Base-by-base conservation (phyloP, 441 rosid species). In the Hura crepitans region DNA sequence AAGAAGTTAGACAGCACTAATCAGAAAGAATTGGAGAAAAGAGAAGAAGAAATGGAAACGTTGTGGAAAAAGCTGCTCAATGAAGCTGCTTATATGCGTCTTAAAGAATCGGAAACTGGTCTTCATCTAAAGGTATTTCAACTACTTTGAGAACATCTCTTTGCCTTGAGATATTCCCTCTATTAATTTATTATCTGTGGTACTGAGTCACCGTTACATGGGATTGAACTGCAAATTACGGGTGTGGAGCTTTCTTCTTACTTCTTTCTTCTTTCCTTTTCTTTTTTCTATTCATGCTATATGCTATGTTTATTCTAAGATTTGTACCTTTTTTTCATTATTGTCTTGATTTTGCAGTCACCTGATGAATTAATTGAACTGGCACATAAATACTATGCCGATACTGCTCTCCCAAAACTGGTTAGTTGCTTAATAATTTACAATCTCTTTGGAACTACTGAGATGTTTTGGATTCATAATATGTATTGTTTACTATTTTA, bases 401-500 rank as follows among this genome's bases (percentile, higher is more conserved):
- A 85, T 67, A 76, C 77, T 54, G 89, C 89, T 74, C 84, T 88
- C 65, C 91, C 87, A 46, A 86, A 88, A 73, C 81, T 88, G 89
- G 93, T 88, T 72, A 76, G 90, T 87, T 75, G 67, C 72, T 77
- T 63, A 54, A 68, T 31, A 60, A 53, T 65, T 55, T 39, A 67
- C 49, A 50, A 58, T 69, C 65, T 50, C 55, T 75, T 58, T 45
- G 30, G 12, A 6, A 23, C 51, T 51, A 64, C n/a, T 49, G 15
- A 58, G 45, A 31, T 67, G 55, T 75, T 74, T 65, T 51, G 68
- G 69, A 54, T 31, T 70, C 61, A 54, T 75, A 63, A 58, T 53
- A 65, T 75, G 57, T 68, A 33, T 49, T 18, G 47, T 65, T 78
- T 67, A 45, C 28, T 61, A 27, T 53, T 67, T 55, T 67, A 54